These are phyloP conservation scores for Chimonanthus praecox DNA, from an alignment of 164 flowering plant species.

Conservation along the genomic window DNA sequence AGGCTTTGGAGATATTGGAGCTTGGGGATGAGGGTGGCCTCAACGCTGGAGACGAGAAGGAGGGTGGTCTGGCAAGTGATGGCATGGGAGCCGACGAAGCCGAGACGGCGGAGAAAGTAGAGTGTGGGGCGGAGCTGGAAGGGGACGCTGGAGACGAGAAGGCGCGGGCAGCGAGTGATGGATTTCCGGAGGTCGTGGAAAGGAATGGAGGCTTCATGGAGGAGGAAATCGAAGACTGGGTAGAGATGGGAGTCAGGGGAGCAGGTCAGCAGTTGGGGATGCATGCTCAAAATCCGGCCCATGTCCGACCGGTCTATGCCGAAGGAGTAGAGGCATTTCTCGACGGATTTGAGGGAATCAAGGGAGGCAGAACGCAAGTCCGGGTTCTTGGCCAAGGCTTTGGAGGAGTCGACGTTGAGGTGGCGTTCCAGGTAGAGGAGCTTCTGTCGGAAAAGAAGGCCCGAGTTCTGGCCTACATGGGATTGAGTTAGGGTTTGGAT, in stretches of 20 bases:
- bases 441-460: constrained; percentile 65
- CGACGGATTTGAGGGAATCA: constrained; percentile 45
- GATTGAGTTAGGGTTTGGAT: no score
- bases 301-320: constrained; percentile 50
- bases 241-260: constrained; percentile 49
- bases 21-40: constrained; percentile 58
- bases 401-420: constrained; percentile 54
- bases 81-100: constrained; percentile 47
- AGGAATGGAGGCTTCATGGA: constrained; percentile 49
- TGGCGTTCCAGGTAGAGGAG: constrained; percentile 48
- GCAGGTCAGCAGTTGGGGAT: constrained; percentile 63
- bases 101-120: constrained; percentile 40
- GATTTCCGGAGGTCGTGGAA: constrained; percentile 41
- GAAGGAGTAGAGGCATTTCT: constrained; percentile 55
- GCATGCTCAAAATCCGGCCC: constrained; percentile 72
- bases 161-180: constrained; percentile 61
- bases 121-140: constrained; percentile 58
- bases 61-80: constrained; percentile 52
- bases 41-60: constrained; percentile 68
- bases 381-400: constrained; percentile 68
- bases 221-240: constrained; percentile 68
- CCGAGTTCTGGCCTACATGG: constrained; percentile 27
- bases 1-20: constrained; percentile 47
- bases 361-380: constrained; percentile 58
- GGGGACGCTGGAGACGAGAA: constrained; percentile 46